These are phyloP conservation scores for Phytophthora brassicae DNA, from an alignment of 352 stramenopile species.

Conservation along the genomic window DNA sequence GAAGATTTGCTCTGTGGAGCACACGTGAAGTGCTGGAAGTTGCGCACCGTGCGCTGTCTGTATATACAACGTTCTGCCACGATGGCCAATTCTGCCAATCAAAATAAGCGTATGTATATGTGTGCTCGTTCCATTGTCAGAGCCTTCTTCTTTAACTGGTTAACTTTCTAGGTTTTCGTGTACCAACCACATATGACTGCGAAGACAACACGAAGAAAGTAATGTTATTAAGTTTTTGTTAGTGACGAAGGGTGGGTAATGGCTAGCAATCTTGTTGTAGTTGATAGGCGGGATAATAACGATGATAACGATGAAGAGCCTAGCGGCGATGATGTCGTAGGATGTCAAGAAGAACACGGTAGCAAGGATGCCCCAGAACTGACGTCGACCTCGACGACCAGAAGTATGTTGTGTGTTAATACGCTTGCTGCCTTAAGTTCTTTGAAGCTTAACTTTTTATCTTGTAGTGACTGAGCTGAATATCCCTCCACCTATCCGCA, in stretches of 20 bases:
- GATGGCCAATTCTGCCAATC: background rate
- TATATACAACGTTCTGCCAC: background rate
- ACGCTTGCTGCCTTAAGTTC: background rate
- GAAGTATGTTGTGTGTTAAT: background rate
- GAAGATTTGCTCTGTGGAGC: background rate
- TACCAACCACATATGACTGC: too few species aligned
- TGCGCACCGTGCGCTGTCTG: background rate
- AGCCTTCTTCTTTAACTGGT: background rate
- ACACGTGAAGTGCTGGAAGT: background rate
- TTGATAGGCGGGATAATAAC: too few species aligned
- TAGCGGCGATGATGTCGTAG: too few species aligned
- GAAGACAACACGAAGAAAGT: too few species aligned
- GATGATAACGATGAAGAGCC: background rate
- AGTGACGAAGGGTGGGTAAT: too few species aligned
- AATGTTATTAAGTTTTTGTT: too few species aligned
- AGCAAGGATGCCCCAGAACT: background rate
- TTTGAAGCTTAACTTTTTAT: background rate
- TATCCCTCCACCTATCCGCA: background rate
- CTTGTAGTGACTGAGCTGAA: background rate
- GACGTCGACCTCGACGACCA: background rate
- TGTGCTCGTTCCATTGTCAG: background rate
- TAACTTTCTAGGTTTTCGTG: background rate
- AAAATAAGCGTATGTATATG: background rate
- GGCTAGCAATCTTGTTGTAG: too few species aligned
- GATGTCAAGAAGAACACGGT: background rate